phyloP scores from a whole-genome alignment of 306 rosid species.

The Acacia melanoxylon region DNA sequence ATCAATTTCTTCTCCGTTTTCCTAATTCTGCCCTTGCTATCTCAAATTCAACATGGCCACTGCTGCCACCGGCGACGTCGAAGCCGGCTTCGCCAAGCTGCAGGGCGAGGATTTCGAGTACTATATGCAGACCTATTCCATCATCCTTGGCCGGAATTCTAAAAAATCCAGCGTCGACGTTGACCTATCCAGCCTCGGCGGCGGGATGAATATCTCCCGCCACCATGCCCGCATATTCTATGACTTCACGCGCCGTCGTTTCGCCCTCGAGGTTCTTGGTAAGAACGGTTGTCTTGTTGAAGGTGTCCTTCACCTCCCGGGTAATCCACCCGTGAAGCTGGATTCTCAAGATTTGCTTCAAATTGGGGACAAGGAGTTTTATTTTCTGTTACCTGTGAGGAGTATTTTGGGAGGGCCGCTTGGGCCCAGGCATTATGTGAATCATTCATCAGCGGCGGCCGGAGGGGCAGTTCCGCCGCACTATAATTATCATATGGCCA shows the following conservation, averaged over 20 bases:
- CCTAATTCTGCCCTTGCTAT: neutral
- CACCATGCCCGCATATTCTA: conserved; percentile 97
- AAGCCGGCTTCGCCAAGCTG: conserved; percentile 97
- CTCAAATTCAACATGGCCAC: conserved; percentile 34
- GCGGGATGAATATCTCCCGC: conserved; percentile 99
- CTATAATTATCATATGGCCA: conserved; percentile 53
- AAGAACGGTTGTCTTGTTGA: conserved; percentile 96
- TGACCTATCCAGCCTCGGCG: conserved; percentile 97
- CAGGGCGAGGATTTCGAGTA: conserved; percentile 99
- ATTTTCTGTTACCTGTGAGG: conserved; percentile 79
- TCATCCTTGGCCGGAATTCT: conserved; percentile 93
- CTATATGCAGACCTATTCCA: conserved; percentile 99
- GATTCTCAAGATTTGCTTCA: conserved; percentile 96
- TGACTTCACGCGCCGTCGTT: conserved; percentile 94
- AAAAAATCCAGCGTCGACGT: conserved; percentile 95
- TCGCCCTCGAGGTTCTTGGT: conserved; percentile 94
- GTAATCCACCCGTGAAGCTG: conserved; percentile 89
- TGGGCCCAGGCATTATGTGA: conserved; percentile 58
- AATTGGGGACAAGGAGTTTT: conserved; percentile 96
- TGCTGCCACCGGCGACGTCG: conserved; percentile 71
- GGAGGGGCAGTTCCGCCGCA: conserved; percentile 33
- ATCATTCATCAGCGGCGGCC: conserved; percentile 27
- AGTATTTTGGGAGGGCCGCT: conserved; percentile 63
- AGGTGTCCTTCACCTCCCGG: conserved; percentile 95
- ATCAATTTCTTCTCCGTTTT: neutral